Conservation (phyloP, 495 filamentous ascomycete species). For the Aspergillus baeticus region DNA sequence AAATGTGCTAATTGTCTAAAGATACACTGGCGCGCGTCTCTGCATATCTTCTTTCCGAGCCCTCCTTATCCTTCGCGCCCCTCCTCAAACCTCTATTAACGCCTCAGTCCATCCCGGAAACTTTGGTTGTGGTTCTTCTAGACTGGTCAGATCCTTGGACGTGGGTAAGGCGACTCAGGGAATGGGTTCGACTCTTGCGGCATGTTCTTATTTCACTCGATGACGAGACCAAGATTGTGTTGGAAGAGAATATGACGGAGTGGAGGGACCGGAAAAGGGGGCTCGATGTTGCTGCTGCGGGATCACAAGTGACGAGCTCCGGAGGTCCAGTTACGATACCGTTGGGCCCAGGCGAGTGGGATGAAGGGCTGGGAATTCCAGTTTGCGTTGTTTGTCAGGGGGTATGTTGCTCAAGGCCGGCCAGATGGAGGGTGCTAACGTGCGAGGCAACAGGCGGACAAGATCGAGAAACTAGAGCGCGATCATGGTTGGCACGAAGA, state of each 20-base stretch:
- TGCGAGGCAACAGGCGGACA: constrained; percentile 65
- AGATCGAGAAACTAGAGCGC: constrained; percentile 82
- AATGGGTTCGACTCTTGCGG: constrained; percentile 82
- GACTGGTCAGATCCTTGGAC: constrained; percentile 93
- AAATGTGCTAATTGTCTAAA: constrained; percentile 25
- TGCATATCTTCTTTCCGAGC: constrained; percentile 81
- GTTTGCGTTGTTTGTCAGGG: constrained; percentile 93
- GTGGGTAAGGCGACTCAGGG: constrained; percentile 82
- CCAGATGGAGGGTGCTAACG: constrained; percentile 23
- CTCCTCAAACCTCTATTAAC: constrained; percentile 85
- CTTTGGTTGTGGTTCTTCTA: constrained; percentile 80
- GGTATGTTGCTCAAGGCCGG: constrained; percentile 47
- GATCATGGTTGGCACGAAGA: constrained; percentile 91
- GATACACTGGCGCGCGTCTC: constrained; percentile 91
- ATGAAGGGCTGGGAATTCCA: constrained; percentile 84
- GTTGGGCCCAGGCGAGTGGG: constrained; percentile 89
- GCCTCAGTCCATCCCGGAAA: constrained; percentile 80
- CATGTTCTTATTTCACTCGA: constrained; percentile 72
- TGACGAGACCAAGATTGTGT: constrained; percentile 70
- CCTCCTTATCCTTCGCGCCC: constrained; percentile 77
- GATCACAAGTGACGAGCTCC: constrained; percentile 47
- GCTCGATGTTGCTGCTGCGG: constrained; percentile 34
- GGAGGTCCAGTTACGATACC: constrained; percentile 63
- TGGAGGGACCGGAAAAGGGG: constrained; percentile 53
- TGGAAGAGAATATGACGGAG: constrained; percentile 78